Evolutionary conservation across 306 rosid genomes (phyloP), one percentile per base, ranked within the genome.

Genomic region (Dryas alaskensis): DNA sequence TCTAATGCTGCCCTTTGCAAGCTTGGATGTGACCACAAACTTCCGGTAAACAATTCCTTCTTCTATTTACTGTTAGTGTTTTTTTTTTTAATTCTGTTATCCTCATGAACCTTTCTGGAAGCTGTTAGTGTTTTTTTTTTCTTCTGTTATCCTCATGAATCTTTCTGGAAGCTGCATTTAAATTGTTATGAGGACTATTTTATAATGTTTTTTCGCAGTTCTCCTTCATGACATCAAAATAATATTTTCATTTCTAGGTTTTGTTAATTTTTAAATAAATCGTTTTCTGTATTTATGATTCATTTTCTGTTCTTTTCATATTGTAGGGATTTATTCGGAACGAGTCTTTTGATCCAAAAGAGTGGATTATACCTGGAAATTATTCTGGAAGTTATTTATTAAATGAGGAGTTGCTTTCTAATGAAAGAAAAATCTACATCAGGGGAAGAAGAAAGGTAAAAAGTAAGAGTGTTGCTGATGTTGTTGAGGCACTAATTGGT

Each of bases 401-500:
- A 16, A 11, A 72, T 64, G 89, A 82, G 68, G 86, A 84, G 78
- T 6, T 65, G 50, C 78, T 66, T 61, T 79, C 11, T 13, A 58
- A 49, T 8, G 63, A 9, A 25, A 66, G 53, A 17, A 87, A 76
- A 57, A 16, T 84, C 25, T 87, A 88, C 81, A 59, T 77, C n/a
- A 59, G 72, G 27, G 83, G 78, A 61, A 65, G 16, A 13, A 82
- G 90, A 72, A 91, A 89, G 37, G 12, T 91, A 40, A 88, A 77
- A 76, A 67, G 73, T 2, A 91, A 91, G 78, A 66, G 73, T 39
- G 70, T 93, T 73, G 96, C 98, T 8, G 97, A 93, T 81, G 96
- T 87, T 63, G 97, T 93, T 2, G 98, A 93, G 84, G 97, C 98
- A 62, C 83, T 93, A 55, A 91, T 93, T 66, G 98, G 98, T 81